Conservation (phyloP, 495 filamentous ascomycete genomes). For the Opeltia flavorubescens region DNA sequence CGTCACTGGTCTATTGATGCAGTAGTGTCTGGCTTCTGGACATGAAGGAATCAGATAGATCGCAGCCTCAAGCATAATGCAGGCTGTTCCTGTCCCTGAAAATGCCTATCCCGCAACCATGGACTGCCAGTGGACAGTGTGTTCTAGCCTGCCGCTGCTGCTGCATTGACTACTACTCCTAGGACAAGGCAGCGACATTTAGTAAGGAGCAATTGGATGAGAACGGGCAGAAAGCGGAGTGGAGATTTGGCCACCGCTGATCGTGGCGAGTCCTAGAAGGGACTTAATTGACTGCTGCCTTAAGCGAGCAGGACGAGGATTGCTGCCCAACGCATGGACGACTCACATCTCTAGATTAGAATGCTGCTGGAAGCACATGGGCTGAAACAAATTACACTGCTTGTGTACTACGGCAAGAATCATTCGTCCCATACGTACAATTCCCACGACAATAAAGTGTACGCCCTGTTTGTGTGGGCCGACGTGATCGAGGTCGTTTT, state of each 20-base stretch:
- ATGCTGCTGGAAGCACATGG: too few relatives aligned
- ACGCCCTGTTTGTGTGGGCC: neutral
- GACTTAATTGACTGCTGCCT: neutral
- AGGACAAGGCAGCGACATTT: too few relatives aligned
- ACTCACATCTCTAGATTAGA: too few relatives aligned
- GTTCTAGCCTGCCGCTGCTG: neutral
- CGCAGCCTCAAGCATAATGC: too few relatives aligned
- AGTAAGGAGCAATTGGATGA: neutral
- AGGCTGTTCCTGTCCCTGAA: neutral
- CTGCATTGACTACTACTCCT: neutral
- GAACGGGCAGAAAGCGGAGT: neutral
- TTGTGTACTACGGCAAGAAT: too few relatives aligned
- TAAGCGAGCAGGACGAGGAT: constrained; percentile 3
- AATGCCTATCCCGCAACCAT: neutral
- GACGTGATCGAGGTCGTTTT: neutral
- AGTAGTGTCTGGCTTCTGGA: too few relatives aligned
- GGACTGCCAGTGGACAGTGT: neutral
- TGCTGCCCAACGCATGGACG: constrained; percentile 6
- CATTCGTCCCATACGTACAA: neutral
- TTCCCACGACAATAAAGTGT: neutral
- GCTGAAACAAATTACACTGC: too few relatives aligned
- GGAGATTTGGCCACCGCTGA: neutral
- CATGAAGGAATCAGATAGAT: too few relatives aligned
- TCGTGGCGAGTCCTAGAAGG: neutral
- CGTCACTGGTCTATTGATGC: too few relatives aligned